Conservation (phyloP, 139 green algal species). For the Deuterostichococcus epilithicus region DNA sequence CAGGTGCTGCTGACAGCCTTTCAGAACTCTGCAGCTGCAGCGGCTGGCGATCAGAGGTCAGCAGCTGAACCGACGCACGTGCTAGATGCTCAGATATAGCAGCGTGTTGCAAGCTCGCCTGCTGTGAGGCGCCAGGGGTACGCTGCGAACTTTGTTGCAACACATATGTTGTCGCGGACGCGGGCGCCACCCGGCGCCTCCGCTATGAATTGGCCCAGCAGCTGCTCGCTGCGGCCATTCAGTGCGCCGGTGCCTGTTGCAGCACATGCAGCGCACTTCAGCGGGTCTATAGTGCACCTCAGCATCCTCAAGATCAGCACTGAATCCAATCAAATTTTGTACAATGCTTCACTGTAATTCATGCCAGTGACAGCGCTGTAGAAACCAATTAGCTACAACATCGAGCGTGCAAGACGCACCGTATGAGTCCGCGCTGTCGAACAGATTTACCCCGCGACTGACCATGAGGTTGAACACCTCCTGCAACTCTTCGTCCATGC, state of each 20-base stretch:
- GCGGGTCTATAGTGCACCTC: no score
- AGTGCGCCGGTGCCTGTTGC: conserved; percentile 47
- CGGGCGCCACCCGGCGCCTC: conserved; percentile 55
- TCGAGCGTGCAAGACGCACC: conserved; percentile 20
- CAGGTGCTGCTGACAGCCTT: no score
- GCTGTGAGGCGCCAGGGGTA: conserved; percentile 85
- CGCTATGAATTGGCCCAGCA: conserved; percentile 64
- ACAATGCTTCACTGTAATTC: conserved; percentile 11
- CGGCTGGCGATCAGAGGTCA: not conserved
- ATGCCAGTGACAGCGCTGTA: not conserved
- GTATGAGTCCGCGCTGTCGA: conserved; percentile 84
- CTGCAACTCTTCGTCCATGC: conserved; percentile 85
- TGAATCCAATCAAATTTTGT: no score
- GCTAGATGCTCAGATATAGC: no score
- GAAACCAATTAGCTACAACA: not conserved
- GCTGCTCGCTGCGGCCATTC: conserved; percentile 55
- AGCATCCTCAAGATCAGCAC: no score
- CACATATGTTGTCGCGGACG: conserved; percentile 32
- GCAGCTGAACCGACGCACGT: no score
- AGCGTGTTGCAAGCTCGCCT: conserved; percentile 50
- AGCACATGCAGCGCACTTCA: not conserved
- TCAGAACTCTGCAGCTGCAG: not conserved
- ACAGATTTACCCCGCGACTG: conserved; percentile 70
- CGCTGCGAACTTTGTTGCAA: conserved; percentile 80
- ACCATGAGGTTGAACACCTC: conserved; percentile 84